Evolutionary conservation across 108 stramenopile species (phyloP).

Genomic region (Nitzschia sp.): DNA sequence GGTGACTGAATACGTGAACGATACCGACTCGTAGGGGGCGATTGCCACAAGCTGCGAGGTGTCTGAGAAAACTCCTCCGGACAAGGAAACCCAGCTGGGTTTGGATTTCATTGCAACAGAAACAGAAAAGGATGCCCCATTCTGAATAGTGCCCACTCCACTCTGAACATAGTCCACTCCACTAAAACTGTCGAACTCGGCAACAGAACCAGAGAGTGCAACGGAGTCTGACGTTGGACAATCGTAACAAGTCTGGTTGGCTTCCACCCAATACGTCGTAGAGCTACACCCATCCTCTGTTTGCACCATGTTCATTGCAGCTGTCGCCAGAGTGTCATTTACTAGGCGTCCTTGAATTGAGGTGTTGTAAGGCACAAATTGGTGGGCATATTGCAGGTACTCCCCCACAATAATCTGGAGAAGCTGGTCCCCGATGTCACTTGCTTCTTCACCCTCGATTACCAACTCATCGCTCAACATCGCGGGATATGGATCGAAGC

Average conservation of each 20-base stretch:
- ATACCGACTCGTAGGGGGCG: not conserved
- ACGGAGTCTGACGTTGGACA: slow-evolving; percentile 13
- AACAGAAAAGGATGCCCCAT: slow-evolving; percentile 10
- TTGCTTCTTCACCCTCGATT: slow-evolving; percentile 37
- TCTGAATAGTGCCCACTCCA: not conserved
- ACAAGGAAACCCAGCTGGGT: slow-evolving; percentile 8
- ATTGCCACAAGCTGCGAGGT: not conserved
- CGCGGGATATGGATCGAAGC: slow-evolving; percentile 37
- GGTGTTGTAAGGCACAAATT: slow-evolving; percentile 29
- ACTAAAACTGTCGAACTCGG: not conserved
- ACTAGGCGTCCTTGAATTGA: slow-evolving; percentile 25
- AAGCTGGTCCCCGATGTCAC: slow-evolving; percentile 21
- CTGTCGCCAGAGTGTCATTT: slow-evolving; percentile 33
- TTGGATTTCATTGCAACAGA: slow-evolving; percentile 12
- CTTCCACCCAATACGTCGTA: slow-evolving; percentile 29
- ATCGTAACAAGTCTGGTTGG: slow-evolving; percentile 18
- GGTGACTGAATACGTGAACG: slow-evolving; percentile 2
- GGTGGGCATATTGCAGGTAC: slow-evolving; percentile 22
- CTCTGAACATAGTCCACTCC: not conserved
- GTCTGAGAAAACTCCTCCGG: not conserved
- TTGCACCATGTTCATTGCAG: slow-evolving; percentile 31
- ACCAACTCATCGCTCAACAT: slow-evolving; percentile 13
- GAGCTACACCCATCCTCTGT: slow-evolving; percentile 21
- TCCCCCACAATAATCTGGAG: slow-evolving; percentile 38
- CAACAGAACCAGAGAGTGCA: not conserved